A percentile compares a stretch with the other conserved stretches of the same genome.
phyloP scores from a whole-genome alignment of 371 early-diverging fungal genomes.

The Circinella umbellata region DNA sequence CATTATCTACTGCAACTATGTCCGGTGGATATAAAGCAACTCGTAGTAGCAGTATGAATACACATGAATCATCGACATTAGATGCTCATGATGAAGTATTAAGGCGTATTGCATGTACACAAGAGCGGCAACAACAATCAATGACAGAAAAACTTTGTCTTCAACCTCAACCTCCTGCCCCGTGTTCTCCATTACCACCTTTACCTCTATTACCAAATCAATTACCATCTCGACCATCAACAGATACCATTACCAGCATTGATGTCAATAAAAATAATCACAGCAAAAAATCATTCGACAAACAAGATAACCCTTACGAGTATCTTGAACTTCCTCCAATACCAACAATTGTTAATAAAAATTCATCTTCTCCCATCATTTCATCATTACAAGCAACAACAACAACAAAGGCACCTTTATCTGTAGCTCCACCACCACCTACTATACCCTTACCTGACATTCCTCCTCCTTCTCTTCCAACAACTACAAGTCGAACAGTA shows the following conservation, averaged over 20 bases:
- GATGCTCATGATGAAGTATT: conserved; percentile 13
- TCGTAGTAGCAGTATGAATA: neutral
- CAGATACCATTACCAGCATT: conserved; percentile 1
- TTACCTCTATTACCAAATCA: conserved; percentile 15
- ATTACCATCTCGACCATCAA: conserved; percentile 6
- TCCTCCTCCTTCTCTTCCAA: neutral
- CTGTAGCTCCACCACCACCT: neutral
- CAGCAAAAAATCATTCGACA: neutral
- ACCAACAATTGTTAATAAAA: neutral
- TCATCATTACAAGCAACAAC: neutral
- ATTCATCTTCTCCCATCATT: neutral
- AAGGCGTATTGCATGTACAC: conserved; percentile 12
- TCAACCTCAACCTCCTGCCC: conserved; percentile 8
- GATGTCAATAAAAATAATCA: neutral
- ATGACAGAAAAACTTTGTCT: neutral
- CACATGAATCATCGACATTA: conserved; percentile 13
- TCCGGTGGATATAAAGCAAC: conserved; percentile 20
- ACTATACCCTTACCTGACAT: neutral
- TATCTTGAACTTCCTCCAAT: conserved; percentile 19
- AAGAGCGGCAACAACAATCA: neutral
- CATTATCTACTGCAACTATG: conserved; percentile 12
- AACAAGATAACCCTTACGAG: conserved; percentile 12
- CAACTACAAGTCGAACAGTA: neutral
- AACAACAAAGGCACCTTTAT: conserved; percentile 6
- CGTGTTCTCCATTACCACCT: conserved; percentile 18